phyloP scores from a whole-genome alignment of 1,284 basidiomycete species.

The Athelia psychrophila region DNA sequence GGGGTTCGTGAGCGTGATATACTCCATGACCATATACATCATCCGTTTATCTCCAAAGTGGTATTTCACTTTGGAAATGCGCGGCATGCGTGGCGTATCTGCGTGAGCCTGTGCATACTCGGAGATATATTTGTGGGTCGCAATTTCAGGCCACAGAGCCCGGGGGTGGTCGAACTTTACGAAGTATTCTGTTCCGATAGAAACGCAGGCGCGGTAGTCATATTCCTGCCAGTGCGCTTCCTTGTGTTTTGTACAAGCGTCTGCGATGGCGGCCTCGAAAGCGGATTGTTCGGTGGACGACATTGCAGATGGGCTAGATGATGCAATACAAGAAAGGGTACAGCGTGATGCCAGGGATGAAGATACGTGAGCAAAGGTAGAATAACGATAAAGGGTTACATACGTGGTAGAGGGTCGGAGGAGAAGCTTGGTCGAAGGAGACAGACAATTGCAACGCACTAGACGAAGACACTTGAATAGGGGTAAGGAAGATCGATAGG shows the following conservation, averaged over 20 bases:
- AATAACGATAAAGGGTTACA: too few species aligned
- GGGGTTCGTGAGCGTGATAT: constrained; percentile 9
- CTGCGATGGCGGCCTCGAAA: background rate
- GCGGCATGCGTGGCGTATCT: constrained; percentile 19
- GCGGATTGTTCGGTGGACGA: background rate
- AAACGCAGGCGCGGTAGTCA: constrained; percentile 2
- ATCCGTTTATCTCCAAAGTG: constrained; percentile 3
- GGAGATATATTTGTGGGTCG: constrained; percentile 13
- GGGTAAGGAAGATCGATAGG: too few species aligned
- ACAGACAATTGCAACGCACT: too few species aligned
- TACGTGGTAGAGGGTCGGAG: background rate
- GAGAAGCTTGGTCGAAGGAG: background rate
- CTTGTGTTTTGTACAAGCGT: constrained; percentile 7
- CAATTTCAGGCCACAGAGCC: constrained; percentile 10
- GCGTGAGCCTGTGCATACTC: constrained; percentile 6
- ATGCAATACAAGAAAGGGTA: too few species aligned
- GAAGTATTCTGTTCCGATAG: constrained; percentile 4
- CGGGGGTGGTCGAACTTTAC: constrained; percentile 7
- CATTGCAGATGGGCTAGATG: background rate
- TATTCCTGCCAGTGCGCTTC: background rate
- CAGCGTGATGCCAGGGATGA: background rate
- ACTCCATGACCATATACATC: constrained; percentile 26
- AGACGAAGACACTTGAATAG: too few species aligned
- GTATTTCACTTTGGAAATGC: constrained; percentile 13
- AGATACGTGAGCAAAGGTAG: background rate